These are phyloP conservation scores for Serendipita sp. DNA, from an alignment of 768 basidiomycete genomes.

Conservation along the genomic window DNA sequence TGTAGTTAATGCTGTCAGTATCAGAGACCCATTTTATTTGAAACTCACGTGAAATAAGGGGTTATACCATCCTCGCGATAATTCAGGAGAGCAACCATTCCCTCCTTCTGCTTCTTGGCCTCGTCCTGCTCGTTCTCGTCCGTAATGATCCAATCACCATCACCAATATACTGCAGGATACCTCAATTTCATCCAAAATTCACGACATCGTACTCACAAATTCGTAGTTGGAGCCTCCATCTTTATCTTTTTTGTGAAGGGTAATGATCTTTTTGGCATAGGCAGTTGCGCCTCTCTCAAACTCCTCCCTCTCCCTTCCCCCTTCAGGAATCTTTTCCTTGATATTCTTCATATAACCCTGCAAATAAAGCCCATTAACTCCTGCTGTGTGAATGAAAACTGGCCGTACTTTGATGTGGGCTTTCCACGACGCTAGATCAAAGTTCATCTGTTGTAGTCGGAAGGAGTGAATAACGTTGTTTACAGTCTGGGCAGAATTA, in stretches of 20 bases:
- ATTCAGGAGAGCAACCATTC: conserved; percentile 89
- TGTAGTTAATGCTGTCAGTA: conserved; percentile 24
- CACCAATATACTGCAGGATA: conserved; percentile 11
- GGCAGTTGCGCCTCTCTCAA: conserved; percentile 63
- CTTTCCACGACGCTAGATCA: conserved; percentile 78
- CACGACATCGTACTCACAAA: conserved; percentile 40
- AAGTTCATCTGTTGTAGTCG: conserved; percentile 66
- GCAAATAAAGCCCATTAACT: background rate
- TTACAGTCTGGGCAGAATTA: conserved; percentile 58
- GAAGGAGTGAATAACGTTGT: conserved; percentile 87
- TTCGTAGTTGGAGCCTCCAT: conserved; percentile 44
- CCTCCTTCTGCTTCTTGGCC: conserved; percentile 34
- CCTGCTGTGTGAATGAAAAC: conserved; percentile 2
- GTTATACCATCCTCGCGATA: conserved; percentile 79
- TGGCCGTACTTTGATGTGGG: conserved; percentile 58
- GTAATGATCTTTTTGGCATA: conserved; percentile 80
- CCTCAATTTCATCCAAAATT: background rate
- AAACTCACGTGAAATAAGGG: conserved; percentile 32
- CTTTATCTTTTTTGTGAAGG: background rate
- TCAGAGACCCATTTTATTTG: background rate
- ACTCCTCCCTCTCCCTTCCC: conserved; percentile 29
- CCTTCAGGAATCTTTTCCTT: conserved; percentile 44
- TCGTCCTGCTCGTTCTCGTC: no score
- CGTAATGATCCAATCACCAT: no score
- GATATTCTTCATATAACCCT: conserved; percentile 91